Evolutionary conservation across 225 moss, liverwort and hornwort species (phyloP), one percentile per base, ranked within the genome.

Genomic region (Thuidium tamariscinum): DNA sequence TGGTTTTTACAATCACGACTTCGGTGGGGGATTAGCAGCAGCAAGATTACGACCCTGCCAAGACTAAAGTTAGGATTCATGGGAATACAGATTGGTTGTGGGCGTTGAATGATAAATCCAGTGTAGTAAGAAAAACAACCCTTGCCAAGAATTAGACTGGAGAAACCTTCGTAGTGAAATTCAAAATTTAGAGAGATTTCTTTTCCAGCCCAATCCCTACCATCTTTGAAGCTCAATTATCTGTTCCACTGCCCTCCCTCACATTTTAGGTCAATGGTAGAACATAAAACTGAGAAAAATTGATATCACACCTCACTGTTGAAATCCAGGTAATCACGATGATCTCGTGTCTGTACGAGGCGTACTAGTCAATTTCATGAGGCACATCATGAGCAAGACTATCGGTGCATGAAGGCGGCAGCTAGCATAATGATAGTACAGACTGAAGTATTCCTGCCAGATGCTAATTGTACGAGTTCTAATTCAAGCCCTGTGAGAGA

Each of bases 11-110:
- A 34, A 34, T 70, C 42, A 70, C 8, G 34, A 22, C 22, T 56
- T 56, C 44, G 82, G 41, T 56, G 27, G 32, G 41, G 70, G 56
- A 70, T 11, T 11, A 22, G 56, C 32, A 68, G 11, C 82, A 34
- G 42, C 57, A 71, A 56, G 23, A 3, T 32, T 8, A 22, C 22
- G 22, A 23, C 11, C 91, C 39, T 93, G 95, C 77, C 95, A 94
- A 90, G 95, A 42, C 30, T 69, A 46, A 16, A 16, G 2, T 21
- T 32, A 7, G 3, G 7, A 42, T 15, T 34, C 15, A 23, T 18
- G 57, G 34, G 44, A 70, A 34, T 14, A 5, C 55, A 71, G 8
- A 71, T 42, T 23, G 42, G 41, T 56, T 14, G 7, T 82, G 14
- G 30, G 55, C 32, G 26, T 30, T 41, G 30, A 82, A 41, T 14